Conservation (phyloP, 1,284 basidiomycete genomes). For the Naganishia albida region DNA sequence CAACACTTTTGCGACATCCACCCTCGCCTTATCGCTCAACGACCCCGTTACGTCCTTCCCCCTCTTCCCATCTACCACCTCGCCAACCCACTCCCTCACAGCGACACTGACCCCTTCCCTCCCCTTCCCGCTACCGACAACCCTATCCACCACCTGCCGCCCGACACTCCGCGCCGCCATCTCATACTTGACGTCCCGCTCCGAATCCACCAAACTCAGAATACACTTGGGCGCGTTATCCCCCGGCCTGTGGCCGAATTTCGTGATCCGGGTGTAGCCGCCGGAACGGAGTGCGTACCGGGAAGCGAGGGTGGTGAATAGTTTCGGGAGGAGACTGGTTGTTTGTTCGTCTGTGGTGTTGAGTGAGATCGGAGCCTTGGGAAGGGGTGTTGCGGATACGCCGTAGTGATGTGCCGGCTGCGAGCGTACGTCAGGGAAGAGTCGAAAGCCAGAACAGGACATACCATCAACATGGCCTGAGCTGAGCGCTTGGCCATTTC, state of each 20-base stretch:
- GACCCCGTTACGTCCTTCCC: conserved; percentile 36
- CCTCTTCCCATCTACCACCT: conserved; percentile 48
- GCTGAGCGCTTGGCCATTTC: conserved; percentile 44
- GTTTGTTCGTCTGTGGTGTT: conserved; percentile 46
- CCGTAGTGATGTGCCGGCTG: conserved; percentile 42
- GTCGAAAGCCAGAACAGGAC: not conserved
- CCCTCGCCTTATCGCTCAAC: conserved; percentile 48
- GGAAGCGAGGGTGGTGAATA: conserved; percentile 75
- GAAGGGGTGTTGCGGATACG: conserved; percentile 30
- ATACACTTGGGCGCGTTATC: conserved; percentile 94
- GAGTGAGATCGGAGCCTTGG: conserved; percentile 26
- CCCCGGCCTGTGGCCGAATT: conserved; percentile 80
- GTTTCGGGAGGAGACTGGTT: conserved; percentile 69
- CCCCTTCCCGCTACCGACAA: conserved; percentile 9
- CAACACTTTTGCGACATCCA: conserved; percentile 51
- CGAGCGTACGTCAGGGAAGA: conserved; percentile 34
- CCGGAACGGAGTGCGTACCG: conserved; percentile 83
- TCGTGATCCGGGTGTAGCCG: conserved; percentile 93
- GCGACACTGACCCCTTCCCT: conserved; percentile 44
- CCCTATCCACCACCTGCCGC: conserved; percentile 59
- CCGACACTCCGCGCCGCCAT: conserved; percentile 80
- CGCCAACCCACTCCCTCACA: conserved; percentile 1
- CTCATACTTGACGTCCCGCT: conserved; percentile 81
- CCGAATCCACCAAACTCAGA: conserved; percentile 91
- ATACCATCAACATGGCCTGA: conserved; percentile 29